phyloP scores from a whole-genome alignment of 1,139 yeast species.

The Suhomyces chickasaworum region DNA sequence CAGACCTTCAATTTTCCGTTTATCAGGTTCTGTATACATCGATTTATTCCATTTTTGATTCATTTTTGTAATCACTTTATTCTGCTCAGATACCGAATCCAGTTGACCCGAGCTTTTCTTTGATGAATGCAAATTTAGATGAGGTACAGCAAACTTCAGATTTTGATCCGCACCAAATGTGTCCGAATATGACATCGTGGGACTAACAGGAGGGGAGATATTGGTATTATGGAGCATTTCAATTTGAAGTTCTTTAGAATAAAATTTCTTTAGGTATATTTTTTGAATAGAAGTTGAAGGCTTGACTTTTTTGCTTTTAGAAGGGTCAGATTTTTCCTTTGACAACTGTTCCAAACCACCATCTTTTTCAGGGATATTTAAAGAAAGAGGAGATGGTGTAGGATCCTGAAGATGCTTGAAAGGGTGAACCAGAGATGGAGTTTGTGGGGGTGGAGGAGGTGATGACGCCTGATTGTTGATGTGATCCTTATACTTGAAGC shows the following conservation, averaged over 20 bases:
- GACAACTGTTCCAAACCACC: neutral
- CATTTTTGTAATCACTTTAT: slow-evolving; percentile 36
- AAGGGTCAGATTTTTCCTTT: neutral
- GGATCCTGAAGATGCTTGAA: slow-evolving; percentile 17
- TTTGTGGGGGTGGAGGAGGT: slow-evolving; percentile 8
- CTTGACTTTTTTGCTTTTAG: slow-evolving; percentile 12
- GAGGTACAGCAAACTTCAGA: slow-evolving; percentile 11
- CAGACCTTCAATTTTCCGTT: neutral
- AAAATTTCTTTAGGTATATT: slow-evolving; percentile 33
- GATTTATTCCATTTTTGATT: slow-evolving; percentile 43
- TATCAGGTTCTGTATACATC: slow-evolving; percentile 11
- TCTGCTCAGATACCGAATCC: slow-evolving; percentile 29
- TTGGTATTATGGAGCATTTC: slow-evolving; percentile 28
- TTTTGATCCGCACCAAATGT: slow-evolving; percentile 4
- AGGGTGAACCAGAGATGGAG: neutral
- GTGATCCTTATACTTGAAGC: slow-evolving; percentile 32
- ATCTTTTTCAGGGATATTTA: slow-evolving; percentile 11
- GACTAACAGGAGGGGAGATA: slow-evolving; percentile 17
- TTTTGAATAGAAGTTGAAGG: slow-evolving; percentile 15
- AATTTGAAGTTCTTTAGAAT: slow-evolving; percentile 43
- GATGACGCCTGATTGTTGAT: slow-evolving; percentile 1
- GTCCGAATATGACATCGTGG: slow-evolving; percentile 11
- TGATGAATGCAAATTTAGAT: slow-evolving; percentile 5
- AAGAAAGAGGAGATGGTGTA: slow-evolving; percentile 28
- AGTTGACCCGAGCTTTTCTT: neutral